phyloP scores from a whole-genome alignment of 2,329 filamentous ascomycete species.

The Atkinsonella texensis region DNA sequence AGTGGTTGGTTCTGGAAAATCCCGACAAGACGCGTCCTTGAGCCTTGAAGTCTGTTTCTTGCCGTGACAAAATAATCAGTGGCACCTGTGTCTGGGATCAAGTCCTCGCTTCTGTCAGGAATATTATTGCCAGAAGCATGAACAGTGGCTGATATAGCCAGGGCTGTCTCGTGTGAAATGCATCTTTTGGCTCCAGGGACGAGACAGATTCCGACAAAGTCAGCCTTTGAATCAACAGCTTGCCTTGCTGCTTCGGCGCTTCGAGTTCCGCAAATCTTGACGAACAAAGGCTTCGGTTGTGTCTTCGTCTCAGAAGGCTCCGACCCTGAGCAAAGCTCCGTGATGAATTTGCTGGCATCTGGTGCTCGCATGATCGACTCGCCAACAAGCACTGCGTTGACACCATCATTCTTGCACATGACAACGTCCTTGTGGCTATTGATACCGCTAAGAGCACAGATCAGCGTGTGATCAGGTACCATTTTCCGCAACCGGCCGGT shows the following conservation, averaged over 20 bases:
- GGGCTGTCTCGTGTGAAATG: slow-evolving; percentile 65
- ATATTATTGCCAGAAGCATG: slow-evolving; percentile 49
- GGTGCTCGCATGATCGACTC: slow-evolving; percentile 91
- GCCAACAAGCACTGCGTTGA: slow-evolving; percentile 86
- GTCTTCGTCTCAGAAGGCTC: slow-evolving; percentile 22
- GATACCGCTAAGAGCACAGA: slow-evolving; percentile 92
- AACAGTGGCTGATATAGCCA: slow-evolving; percentile 68
- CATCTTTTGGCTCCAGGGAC: slow-evolving; percentile 71
- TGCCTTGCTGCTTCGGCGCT: slow-evolving; percentile 66
- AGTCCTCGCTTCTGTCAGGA: slow-evolving; percentile 19
- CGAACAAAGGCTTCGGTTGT: slow-evolving; percentile 43
- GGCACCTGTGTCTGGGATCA: slow-evolving; percentile 21
- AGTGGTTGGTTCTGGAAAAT: slow-evolving; percentile 91
- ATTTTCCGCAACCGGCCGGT: slow-evolving; percentile 79
- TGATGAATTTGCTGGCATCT: slow-evolving; percentile 73
- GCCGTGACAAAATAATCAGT: slow-evolving; percentile 61
- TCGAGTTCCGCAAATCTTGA: slow-evolving; percentile 93
- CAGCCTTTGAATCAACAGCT: slow-evolving; percentile 77
- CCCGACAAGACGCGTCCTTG: slow-evolving; percentile 69
- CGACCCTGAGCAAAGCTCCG: slow-evolving; percentile 59
- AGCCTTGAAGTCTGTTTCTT: slow-evolving; percentile 33
- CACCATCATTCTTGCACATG: slow-evolving; percentile 76
- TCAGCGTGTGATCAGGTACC: slow-evolving; percentile 73
- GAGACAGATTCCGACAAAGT: slow-evolving; percentile 86
- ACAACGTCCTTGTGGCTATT: slow-evolving; percentile 78